Base-by-base conservation (phyloP, 2,329 filamentous ascomycete species). In the Botrytis byssoidea region DNA sequence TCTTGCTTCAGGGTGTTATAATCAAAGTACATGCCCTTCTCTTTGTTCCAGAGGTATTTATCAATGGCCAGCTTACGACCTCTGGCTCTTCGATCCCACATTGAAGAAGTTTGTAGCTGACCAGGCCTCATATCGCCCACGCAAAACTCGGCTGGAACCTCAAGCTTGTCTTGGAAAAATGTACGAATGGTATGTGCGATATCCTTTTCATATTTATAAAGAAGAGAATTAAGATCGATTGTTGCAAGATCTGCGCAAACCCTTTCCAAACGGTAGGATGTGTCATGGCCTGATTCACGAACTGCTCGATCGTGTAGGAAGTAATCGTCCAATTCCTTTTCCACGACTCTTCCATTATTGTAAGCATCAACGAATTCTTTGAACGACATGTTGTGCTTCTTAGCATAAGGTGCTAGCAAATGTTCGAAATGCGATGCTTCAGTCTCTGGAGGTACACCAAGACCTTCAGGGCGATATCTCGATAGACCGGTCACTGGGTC, bases 131-230 rank as follows among this genome's bases (percentile, higher is more conserved):
- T 88, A 70, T 90, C 86, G 12, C 90, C 88, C 40, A 90, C 88
- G 78, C 92, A 93, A 84, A 94, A 98, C 77, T 97, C 95, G 0
- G 86, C 87, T 0, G 95, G 95, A 63, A 99, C 90, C n/a, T 86
- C 85, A 7, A 99, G 88, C 78, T 88, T 91, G 83, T 98, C 95
- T 72, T 89, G 88, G 82, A 98, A 98, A 78, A 94, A 87, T 67
- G 88, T 92, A 73, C 93, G 92, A 79, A 99, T 97, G 14, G 90
- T 92, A 75, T 92, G 90, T 3, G 93, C 91, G 81, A 99, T 98
- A 80, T 99, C 96, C 44, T 91, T 91, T 83, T 99, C 96, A 81
- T 98, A 98, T 84, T 98, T 98, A 88, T 96, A 99, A 42, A 99
- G 85, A 44, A 97, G 86, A 42, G 94, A 96, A 84, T 99, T 98